phyloP scores from a whole-genome alignment of 108 stramenopile species.

The Cyclostephanos tholiformis region DNA sequence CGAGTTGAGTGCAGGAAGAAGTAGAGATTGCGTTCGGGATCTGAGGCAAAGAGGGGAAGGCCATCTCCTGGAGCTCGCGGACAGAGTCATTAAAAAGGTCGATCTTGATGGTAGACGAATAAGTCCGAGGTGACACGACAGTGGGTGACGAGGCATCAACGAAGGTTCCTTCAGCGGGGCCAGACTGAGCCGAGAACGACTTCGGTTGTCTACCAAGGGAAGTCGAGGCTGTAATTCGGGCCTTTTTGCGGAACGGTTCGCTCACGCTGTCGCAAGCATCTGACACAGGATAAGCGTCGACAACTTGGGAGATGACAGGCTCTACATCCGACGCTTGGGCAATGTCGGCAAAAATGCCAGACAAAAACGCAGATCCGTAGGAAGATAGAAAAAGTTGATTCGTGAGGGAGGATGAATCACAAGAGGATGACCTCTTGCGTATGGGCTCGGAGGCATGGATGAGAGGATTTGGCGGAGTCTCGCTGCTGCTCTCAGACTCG shows the following conservation, averaged over 20 bases:
- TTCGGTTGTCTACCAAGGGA: conserved; percentile 27
- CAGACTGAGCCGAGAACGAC: conserved; percentile 20
- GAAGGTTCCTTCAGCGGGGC: conserved; percentile 18
- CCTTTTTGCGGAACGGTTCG: conserved; percentile 32
- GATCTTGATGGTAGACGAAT: conserved; percentile 32
- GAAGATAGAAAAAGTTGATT: conserved; percentile 42
- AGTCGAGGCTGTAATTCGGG: conserved; percentile 23
- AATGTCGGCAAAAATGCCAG: conserved; percentile 51
- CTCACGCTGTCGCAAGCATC: conserved; percentile 2
- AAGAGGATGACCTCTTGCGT: conserved; percentile 31
- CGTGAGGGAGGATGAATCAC: conserved; percentile 19
- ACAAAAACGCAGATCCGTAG: no score
- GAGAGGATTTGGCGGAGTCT: conserved; percentile 13
- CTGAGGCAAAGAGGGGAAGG: conserved; percentile 41
- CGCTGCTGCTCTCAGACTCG: conserved; percentile 22
- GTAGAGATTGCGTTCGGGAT: conserved; percentile 34
- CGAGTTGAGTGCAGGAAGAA: conserved; percentile 24
- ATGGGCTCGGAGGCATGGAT: neutral
- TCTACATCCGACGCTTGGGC: conserved; percentile 34
- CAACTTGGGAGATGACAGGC: conserved; percentile 1
- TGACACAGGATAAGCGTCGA: neutral
- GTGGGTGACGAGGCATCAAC: conserved; percentile 9
- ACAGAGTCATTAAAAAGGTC: conserved; percentile 40
- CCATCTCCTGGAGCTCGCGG: conserved; percentile 42
- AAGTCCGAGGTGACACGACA: conserved; percentile 43